Base-by-base conservation (phyloP, 148 eudicot genomes). In the Rhododendron henanense region DNA sequence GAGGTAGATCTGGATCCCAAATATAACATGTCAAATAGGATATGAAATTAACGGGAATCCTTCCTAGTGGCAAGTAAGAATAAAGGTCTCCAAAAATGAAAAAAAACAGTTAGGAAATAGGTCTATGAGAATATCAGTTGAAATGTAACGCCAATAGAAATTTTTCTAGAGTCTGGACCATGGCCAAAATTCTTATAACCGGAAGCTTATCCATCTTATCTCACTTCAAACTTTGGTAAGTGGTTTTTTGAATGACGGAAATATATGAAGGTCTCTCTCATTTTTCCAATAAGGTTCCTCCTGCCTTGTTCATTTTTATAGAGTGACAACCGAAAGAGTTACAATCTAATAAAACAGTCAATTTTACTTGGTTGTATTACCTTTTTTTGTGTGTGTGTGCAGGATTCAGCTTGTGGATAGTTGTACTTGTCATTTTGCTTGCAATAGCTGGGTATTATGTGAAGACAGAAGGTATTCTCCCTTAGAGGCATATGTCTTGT, bases 371-470 rank as follows among this genome's bases (percentile, higher is more conserved):
- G 15, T 41, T 47, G 65, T 59, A 59, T 59, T 59, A 5, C 65
- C 9, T 0, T 1, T 78, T 8, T n/a, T n/a, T 37, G 18, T 31
- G 47, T 41, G 16, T 77, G 4, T 73, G 8, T 47, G 88, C 92
- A 90, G 92, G 90, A 79, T 31, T 67, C 85, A 90, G 84, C 88
- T 53, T 87, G 84, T 89, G 92, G 91, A 21, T 89, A n/a, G 79
- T 89, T 69, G 16, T 89, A 28, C n/a, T 89, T 2, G 74, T 90
- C 82, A 37, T 89, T 41, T 87, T 89, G 33, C 84, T 90, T 19
- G 92, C 91, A 28, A 69, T 84, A 53, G 91, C 86, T 0, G 39
- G 75, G 28, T 87, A 87, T 74, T 87, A 84, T 84, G 65, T 71
- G 51, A 87, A 57, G 81, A 41, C 75, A 5, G 81, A 28, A 87